Conservation (phyloP, 495 filamentous ascomycete species). For the Lineolata rhizophorae region DNA sequence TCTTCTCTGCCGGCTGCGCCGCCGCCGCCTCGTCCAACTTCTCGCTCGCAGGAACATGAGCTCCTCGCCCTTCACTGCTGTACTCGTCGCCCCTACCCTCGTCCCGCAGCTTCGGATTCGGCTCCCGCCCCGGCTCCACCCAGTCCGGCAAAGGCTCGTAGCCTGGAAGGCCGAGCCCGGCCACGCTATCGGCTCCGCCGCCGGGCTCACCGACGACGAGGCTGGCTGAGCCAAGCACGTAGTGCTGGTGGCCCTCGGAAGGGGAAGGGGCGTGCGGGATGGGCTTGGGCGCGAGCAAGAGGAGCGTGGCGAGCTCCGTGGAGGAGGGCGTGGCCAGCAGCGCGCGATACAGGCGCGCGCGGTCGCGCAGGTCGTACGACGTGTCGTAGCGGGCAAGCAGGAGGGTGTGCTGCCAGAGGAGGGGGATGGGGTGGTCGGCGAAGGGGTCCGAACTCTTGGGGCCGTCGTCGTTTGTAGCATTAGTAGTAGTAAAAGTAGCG, state of each 20-base stretch:
- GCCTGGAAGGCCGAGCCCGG: constrained; percentile 35
- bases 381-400: constrained; percentile 77
- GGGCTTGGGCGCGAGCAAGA: constrained; percentile 84
- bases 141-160: constrained; percentile 65
- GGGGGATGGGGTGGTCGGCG: constrained; percentile 48
- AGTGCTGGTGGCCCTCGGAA: constrained; percentile 52
- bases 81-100: constrained; percentile 14
- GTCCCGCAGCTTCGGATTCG: constrained; percentile 49
- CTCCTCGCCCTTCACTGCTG: constrained; percentile 21
- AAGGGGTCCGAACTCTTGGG: no score
- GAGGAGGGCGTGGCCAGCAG: constrained; percentile 51
- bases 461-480: constrained; percentile 1
- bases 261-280: constrained; percentile 73
- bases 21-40: constrained; percentile 33
- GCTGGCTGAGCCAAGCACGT: constrained; percentile 61
- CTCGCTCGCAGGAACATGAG: constrained; percentile 41
- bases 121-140: constrained; percentile 63
- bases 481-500: no score
- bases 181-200: no score
- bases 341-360: constrained; percentile 66
- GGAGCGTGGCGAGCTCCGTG: constrained; percentile 69
- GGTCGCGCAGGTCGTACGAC: constrained; percentile 86
- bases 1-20: constrained; percentile 16
- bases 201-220: constrained; percentile 61
- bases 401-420: constrained; percentile 67